Conservation (phyloP, 805 yeast species). For the Lipomyces mesembrius region DNA sequence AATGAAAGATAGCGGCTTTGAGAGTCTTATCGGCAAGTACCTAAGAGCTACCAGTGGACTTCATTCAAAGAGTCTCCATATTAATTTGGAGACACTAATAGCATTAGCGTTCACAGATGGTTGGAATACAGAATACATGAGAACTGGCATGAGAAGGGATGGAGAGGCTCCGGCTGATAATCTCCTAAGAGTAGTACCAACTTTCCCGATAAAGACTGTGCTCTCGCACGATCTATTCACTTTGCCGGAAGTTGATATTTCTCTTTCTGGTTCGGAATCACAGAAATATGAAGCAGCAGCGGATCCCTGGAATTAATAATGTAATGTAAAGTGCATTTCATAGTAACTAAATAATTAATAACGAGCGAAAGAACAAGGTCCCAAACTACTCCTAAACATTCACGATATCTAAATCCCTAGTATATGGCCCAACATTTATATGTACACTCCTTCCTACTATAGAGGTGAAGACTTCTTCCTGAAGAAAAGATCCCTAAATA, state of each 20-base stretch:
- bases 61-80: conserved; percentile 4
- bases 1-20: conserved; percentile 28
- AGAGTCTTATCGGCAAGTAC: conserved; percentile 19
- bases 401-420: background rate
- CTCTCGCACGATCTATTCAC: background rate
- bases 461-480: conserved; percentile 13
- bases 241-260: background rate
- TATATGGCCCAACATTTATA: background rate
- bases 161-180: background rate
- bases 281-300: background rate
- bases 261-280: background rate
- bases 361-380: background rate
- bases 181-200: background rate
- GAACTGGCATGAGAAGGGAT: conserved; percentile 20
- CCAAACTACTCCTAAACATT: background rate
- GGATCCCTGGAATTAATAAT: background rate
- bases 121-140: conserved; percentile 28
- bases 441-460: background rate
- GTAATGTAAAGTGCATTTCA: background rate
- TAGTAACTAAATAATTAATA: background rate
- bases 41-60: conserved; percentile 12
- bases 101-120: conserved; percentile 22
- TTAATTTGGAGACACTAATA: conserved; percentile 17
- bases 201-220: background rate
- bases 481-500: conserved; percentile 31